Base-by-base conservation (phyloP, 148 eudicot genomes). In the Nepenthes mirabilis region DNA sequence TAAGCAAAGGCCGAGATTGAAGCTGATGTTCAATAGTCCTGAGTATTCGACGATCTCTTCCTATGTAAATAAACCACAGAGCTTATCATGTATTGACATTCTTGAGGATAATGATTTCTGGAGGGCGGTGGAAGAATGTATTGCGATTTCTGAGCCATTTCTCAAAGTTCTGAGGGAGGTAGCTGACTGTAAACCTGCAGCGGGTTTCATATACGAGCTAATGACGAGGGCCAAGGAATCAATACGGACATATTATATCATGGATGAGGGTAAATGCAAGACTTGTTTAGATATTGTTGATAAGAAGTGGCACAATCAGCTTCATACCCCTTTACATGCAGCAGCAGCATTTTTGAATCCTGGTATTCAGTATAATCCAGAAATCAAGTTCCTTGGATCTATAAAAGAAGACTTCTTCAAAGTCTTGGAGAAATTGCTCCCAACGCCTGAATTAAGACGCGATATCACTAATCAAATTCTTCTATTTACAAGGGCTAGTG, bases 301-400 rank as follows among this genome's bases (percentile, higher is more conserved):
- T 64, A 82, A 77, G 62, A 82, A 74, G 59, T 88, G 96, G 98
- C 86, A 75, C 70, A 80, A 80, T 66, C 82, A 80, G 48, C 94
- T 91, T 40, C 96, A 85, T 69, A 85, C 98, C n/a, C 83, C 88
- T 61, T 70, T 88, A 48, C 98, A 91, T 65, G 75, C 98, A 32
- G 98, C 98, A 43, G 98, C 95, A 0, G 98, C 95, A 7, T 91
- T 85, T 75, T 75, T 91, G 82, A 91, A 91, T 72, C 98, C 98
- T 2, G 75, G 84, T 68, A 83, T 91, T 55, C 98, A 88, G 74
- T 91, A 88, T 68, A 88, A 88, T 73, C 91, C 94, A 14, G 98
- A 91, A 65, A 74, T 79, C 54, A 91, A 91, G 68, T 91, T 88
- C 74, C 68, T 91, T 56, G 77, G 80, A 33, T 77, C 83, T 34